phyloP scores from a whole-genome alignment of 768 basidiomycete genomes.

The Boletus rubropictus region DNA sequence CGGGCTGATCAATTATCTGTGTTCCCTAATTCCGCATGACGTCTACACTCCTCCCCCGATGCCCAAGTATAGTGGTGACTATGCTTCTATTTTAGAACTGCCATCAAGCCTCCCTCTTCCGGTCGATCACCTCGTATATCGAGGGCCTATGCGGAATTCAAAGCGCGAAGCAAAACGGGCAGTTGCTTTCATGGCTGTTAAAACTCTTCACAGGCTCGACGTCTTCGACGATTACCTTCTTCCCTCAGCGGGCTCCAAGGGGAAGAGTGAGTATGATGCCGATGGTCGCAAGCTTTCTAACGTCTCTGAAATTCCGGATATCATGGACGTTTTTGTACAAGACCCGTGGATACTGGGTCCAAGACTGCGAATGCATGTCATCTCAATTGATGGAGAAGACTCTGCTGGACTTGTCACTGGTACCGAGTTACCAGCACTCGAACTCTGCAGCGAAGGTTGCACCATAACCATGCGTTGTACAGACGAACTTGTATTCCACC shows the following conservation, averaged over 20 bases:
- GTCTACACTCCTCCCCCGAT: conserved; percentile 53
- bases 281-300: conserved; percentile 44
- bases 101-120: conserved; percentile 64
- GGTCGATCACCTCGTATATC: conserved; percentile 45
- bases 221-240: conserved; percentile 81
- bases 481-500: conserved; percentile 44
- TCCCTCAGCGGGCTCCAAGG: conserved; percentile 53
- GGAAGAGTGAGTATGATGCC: conserved; percentile 46
- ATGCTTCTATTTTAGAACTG: conserved; percentile 51
- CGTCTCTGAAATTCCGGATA: conserved; percentile 42
- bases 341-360: conserved; percentile 62
- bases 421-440: conserved; percentile 44
- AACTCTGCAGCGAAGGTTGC: conserved; percentile 35
- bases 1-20: conserved; percentile 66
- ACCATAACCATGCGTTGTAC: conserved; percentile 38
- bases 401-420: conserved; percentile 66
- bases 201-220: conserved; percentile 57
- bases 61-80: conserved; percentile 61
- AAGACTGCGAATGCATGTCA: conserved; percentile 57
- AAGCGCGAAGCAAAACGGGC: conserved; percentile 83
- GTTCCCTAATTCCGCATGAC: conserved; percentile 71
- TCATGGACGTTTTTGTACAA: conserved; percentile 54
- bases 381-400: conserved; percentile 45
- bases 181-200: conserved; percentile 75
- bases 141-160: conserved; percentile 54